Base-by-base conservation (phyloP, 345 rosid species). In the Eutrema heterophyllum region DNA sequence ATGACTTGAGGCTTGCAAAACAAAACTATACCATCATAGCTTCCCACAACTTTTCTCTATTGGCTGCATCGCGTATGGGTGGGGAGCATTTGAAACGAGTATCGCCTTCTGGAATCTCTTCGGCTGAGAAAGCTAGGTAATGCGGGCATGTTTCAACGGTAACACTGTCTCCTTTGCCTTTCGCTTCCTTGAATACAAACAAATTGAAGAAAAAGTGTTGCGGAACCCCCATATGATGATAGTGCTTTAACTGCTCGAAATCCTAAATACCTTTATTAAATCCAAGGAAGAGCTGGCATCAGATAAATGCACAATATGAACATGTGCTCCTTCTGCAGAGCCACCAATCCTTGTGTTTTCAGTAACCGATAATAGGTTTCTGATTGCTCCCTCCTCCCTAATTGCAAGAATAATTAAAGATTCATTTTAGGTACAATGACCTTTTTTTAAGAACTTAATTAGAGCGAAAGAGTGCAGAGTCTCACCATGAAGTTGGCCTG, bases 21-120 rank as follows among this genome's bases (percentile, higher is more conserved):
- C 6, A 13, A 29, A 53, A 27, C n/a, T 16, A 18, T 86, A 93
- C 98, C 97, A 88, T 68, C 55, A 95, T 71, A 79, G 99, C 99
- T 75, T 81, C 85, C 99, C 99, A 95, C 62, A 95, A 65, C 43
- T 82, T 86, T 65, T 90, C 97, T 81, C 82, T 86, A 54, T 95
- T 95, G 71, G 86, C 80, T 45, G 86, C 76, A 68, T 87, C 85
- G 12, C 97, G 97, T 66, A 95, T 88, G 11, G 99, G 99, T 4
- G 99, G 97, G 36, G 97, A 83, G 79, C 97, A 95, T 79, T 95
- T 95, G 76, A 90, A 92, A 52, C 97, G 97, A 64, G 99, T 92
- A 74, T 92, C 99, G 35, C 99, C 96, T 67, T 92, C 85, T 46
- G 57, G 77, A 68, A 95, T 95, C 83, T 92, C 97, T 77, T 95